Percentiles rank a stretch among this genome's conserved stretches.
Conservation (phyloP, 768 basidiomycete species). For the Megacollybia marginata region DNA sequence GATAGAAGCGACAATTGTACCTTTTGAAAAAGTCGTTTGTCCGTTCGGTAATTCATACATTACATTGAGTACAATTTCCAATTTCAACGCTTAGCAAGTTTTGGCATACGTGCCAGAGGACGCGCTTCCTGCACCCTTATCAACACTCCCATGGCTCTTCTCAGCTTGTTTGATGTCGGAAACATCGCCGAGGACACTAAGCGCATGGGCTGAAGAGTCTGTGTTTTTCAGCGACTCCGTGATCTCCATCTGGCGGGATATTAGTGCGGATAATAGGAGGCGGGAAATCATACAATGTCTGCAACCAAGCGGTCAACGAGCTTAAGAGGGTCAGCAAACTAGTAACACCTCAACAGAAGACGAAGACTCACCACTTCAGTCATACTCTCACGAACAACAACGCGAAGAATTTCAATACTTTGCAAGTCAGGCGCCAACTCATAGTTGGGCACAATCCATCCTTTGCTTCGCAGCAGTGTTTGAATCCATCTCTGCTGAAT, state of each 20-base stretch:
- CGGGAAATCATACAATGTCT: slow-evolving; percentile 38
- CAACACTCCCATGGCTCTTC: neutral
- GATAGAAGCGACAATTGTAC: too few species aligned
- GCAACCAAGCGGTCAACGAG: slow-evolving; percentile 56
- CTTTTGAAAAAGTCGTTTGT: too few species aligned
- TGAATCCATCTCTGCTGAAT: slow-evolving; percentile 49
- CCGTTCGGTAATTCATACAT: too few species aligned
- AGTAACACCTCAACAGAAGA: slow-evolving; percentile 35
- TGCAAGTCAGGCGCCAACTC: slow-evolving; percentile 45
- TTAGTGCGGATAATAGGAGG: neutral
- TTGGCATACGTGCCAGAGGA: neutral
- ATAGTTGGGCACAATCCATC: slow-evolving; percentile 62
- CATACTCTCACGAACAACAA: slow-evolving; percentile 55
- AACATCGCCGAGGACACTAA: neutral
- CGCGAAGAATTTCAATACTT: slow-evolving; percentile 50
- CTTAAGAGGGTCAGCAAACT: slow-evolving; percentile 48
- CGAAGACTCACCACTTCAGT: slow-evolving; percentile 38
- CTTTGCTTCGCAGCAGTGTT: slow-evolving; percentile 38
- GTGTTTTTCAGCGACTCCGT: neutral
- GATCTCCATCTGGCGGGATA: neutral
- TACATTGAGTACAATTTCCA: too few species aligned
- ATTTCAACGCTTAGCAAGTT: neutral
- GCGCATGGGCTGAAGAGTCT: neutral
- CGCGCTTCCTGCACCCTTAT: neutral
- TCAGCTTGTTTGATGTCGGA: neutral